Evolutionary conservation across 495 filamentous ascomycete species (phyloP).

Genomic region (Geoglossum glabrum): DNA sequence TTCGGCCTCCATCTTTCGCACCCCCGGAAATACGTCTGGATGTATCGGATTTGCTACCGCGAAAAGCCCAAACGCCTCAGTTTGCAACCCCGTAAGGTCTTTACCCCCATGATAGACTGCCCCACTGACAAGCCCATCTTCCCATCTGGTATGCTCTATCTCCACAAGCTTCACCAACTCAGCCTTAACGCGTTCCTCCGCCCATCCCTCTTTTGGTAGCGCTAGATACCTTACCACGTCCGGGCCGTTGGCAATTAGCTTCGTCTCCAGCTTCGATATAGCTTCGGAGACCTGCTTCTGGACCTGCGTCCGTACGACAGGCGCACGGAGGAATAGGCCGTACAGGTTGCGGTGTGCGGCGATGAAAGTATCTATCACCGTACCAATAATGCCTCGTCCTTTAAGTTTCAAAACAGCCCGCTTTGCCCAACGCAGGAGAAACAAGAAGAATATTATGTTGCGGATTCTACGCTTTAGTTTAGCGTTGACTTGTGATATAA

Average conservation of each 20-base stretch:
- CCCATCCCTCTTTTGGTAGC: constrained; percentile 75
- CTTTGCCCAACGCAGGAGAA: constrained; percentile 70
- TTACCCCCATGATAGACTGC: constrained; percentile 93
- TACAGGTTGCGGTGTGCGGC: constrained; percentile 52
- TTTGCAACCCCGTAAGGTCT: constrained; percentile 64
- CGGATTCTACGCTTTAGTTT: constrained; percentile 37
- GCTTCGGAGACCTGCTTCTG: constrained; percentile 61
- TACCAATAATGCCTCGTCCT: constrained; percentile 73
- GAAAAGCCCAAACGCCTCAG: constrained; percentile 81
- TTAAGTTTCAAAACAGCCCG: constrained; percentile 64
- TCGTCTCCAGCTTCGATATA: constrained; percentile 54
- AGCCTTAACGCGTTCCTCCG: constrained; percentile 50
- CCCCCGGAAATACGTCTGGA: constrained; percentile 93
- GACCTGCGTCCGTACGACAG: constrained; percentile 66
- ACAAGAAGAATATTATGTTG: constrained; percentile 78
- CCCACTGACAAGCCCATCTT: constrained; percentile 84
- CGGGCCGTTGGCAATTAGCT: constrained; percentile 55
- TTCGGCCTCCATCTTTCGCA: constrained; percentile 98
- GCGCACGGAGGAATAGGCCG: constrained; percentile 65
- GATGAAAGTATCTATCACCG: constrained; percentile 48
- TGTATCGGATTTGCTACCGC: constrained; percentile 97
- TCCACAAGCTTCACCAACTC: constrained; percentile 60
- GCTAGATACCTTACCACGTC: constrained; percentile 52
- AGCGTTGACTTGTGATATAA: constrained; percentile 6
- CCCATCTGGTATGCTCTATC: constrained; percentile 92